phyloP scores from a whole-genome alignment of 768 basidiomycete species.

The Asterophora lycoperdoides region DNA sequence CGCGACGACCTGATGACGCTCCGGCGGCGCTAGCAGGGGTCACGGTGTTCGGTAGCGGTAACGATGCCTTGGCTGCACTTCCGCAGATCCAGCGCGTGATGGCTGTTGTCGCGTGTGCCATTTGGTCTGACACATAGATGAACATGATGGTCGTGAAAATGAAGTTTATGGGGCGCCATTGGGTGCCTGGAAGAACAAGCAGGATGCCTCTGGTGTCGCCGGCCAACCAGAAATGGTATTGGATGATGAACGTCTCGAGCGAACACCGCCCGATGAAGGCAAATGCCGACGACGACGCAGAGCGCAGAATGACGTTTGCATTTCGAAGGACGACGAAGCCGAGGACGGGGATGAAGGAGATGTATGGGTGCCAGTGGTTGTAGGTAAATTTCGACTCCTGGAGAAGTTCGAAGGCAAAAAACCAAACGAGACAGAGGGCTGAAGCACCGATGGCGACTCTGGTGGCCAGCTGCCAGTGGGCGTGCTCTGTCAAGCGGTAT shows the following conservation, averaged over 20 bases:
- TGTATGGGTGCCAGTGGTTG: conserved; percentile 80
- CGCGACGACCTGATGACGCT: conserved; percentile 9
- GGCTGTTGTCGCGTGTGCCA: conserved; percentile 70
- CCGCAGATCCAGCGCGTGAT: conserved; percentile 59
- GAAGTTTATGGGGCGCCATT: conserved; percentile 75
- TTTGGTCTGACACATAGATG: conserved; percentile 72
- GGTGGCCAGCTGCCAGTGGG: conserved; percentile 54
- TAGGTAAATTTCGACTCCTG: conserved; percentile 81
- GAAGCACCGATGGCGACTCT: conserved; percentile 50
- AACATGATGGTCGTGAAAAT: conserved; percentile 73
- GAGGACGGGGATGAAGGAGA: conserved; percentile 75
- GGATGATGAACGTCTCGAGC: conserved; percentile 88
- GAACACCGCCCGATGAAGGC: conserved; percentile 84
- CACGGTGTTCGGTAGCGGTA: conserved; percentile 11
- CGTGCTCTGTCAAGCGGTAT: conserved; percentile 61
- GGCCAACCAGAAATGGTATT: conserved; percentile 85
- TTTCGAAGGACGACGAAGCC: conserved; percentile 78
- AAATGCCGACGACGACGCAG: conserved; percentile 63
- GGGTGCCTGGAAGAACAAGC: conserved; percentile 69
- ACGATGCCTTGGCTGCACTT: conserved; percentile 18
- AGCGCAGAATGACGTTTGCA: conserved; percentile 65
- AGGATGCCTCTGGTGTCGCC: conserved; percentile 81
- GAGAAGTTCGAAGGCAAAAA: conserved; percentile 74
- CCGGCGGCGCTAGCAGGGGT: conserved; percentile 3
- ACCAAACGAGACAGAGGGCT: conserved; percentile 61